Evolutionary conservation across 2,329 filamentous ascomycete species (phyloP).

Genomic region (Colletotrichum sidae): DNA sequence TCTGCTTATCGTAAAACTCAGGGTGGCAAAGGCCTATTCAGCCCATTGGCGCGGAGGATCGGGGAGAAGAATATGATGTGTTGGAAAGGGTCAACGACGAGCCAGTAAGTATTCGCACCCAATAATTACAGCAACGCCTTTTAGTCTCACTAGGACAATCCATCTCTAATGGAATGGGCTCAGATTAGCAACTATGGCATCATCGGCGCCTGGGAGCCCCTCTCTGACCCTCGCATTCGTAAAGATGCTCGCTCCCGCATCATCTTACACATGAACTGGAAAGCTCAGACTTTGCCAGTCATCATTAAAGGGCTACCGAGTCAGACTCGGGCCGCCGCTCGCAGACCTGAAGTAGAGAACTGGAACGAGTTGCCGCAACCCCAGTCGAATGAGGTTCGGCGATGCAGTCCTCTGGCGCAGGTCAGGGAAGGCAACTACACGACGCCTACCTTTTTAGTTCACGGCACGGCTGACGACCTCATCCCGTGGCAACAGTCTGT

Average conservation of each 20-base stretch:
- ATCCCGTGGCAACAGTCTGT: conserved; percentile 29
- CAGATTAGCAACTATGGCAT: conserved; percentile 12
- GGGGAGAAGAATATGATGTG: conserved; percentile 42
- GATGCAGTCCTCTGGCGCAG: conserved; percentile 32
- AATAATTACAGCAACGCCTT: neutral
- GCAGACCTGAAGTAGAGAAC: neutral
- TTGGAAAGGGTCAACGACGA: conserved; percentile 40
- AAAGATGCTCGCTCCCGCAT: conserved; percentile 51
- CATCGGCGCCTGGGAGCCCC: conserved; percentile 22
- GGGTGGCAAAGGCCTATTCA: conserved; percentile 39
- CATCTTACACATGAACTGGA: conserved; percentile 56
- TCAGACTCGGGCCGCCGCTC: neutral
- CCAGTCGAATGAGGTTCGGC: conserved; percentile 8
- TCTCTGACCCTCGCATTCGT: conserved; percentile 23
- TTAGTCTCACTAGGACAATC: neutral
- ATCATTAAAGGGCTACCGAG: conserved; percentile 46
- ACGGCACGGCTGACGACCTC: conserved; percentile 31
- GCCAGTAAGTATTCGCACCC: conserved; percentile 1
- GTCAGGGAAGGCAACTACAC: conserved; percentile 18
- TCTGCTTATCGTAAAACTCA: neutral
- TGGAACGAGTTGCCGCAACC: conserved; percentile 34
- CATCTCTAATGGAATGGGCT: too few species aligned
- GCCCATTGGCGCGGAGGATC: conserved; percentile 29
- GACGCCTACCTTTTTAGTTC: conserved; percentile 33
- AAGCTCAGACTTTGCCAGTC: conserved; percentile 49